These are phyloP conservation scores for Dactylellina sp. DNA, from an alignment of 2,329 filamentous ascomycete genomes.

Conservation along the genomic window DNA sequence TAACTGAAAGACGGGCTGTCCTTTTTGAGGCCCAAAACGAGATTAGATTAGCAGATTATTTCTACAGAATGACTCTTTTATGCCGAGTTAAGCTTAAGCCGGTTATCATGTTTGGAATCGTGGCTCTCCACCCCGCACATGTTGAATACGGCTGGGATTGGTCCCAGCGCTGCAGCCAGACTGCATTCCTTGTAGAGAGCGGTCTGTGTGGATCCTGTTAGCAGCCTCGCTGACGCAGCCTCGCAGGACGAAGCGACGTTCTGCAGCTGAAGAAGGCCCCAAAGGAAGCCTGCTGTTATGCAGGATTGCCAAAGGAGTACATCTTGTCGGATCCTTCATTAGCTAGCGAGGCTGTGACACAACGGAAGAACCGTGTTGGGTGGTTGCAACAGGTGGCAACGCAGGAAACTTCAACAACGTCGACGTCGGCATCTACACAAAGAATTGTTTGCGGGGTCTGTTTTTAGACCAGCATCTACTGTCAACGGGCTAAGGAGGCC, in stretches of 20 bases:
- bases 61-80: constrained; percentile 1
- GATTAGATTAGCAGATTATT: too few species aligned
- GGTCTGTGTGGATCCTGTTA: constrained; percentile 6
- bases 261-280: not conserved
- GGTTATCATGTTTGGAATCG: not conserved
- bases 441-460: too few species aligned
- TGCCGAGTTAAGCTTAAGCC: not conserved
- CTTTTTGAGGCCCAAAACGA: too few species aligned
- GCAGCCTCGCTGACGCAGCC: constrained; percentile 25
- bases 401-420: too few species aligned
- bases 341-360: not conserved
- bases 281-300: constrained; percentile 4
- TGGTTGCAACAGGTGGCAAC: too few species aligned
- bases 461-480: too few species aligned
- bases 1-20: too few species aligned
- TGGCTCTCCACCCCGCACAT: constrained; percentile 2
- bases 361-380: not conserved
- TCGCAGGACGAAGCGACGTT: constrained; percentile 6
- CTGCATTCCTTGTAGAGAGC: not conserved
- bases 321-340: constrained; percentile 35
- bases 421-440: too few species aligned
- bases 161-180: not conserved
- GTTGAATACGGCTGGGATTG: not conserved
- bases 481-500: too few species aligned
- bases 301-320: not conserved